A percentile compares a stretch with the other conserved stretches of the same genome.
phyloP scores from a whole-genome alignment of 1,139 yeast species.

The Saccharomyces hybrid region DNA sequence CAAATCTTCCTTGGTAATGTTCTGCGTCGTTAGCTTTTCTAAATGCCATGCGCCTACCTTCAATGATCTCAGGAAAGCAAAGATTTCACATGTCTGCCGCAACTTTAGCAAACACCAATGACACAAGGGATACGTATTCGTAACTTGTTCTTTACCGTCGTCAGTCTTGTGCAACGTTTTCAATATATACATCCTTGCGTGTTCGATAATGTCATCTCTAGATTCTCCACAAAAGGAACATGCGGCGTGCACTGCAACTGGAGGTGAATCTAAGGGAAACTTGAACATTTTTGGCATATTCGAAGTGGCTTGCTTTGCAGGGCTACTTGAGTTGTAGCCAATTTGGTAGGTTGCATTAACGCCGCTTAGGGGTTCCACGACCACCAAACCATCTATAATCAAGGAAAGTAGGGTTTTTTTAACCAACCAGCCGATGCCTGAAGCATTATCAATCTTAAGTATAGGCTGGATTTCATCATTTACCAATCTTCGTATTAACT shows the following conservation, averaged over 20 bases:
- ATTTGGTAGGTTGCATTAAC: constrained; percentile 49
- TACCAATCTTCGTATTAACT: constrained; percentile 58
- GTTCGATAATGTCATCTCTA: constrained; percentile 61
- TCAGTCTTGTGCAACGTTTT: constrained; percentile 34
- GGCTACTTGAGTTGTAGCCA: constrained; percentile 6
- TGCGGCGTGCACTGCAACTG: constrained; percentile 66
- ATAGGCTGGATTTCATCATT: constrained; percentile 76
- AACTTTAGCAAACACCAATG: constrained; percentile 73
- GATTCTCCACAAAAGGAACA: constrained; percentile 81
- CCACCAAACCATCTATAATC: constrained; percentile 71
- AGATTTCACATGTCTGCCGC: constrained; percentile 71
- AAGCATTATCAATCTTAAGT: constrained; percentile 50
- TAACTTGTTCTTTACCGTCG: constrained; percentile 28
- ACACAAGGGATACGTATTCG: constrained; percentile 62
- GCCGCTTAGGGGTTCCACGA: constrained; percentile 82
- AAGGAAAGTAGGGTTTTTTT: constrained; percentile 55
- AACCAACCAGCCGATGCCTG: constrained; percentile 53
- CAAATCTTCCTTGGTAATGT: constrained; percentile 14
- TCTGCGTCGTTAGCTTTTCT: constrained; percentile 33
- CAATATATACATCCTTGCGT: constrained; percentile 67
- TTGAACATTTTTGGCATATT: constrained; percentile 32
- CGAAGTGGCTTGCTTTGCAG: not conserved
- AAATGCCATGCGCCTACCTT: constrained; percentile 46
- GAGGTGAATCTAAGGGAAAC: constrained; percentile 43
- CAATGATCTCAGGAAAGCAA: constrained; percentile 62